A percentile compares a stretch with the other conserved stretches of the same genome.
Evolutionary conservation across 2,329 filamentous ascomycete species (phyloP).

Genomic region (Nemania abortiva): DNA sequence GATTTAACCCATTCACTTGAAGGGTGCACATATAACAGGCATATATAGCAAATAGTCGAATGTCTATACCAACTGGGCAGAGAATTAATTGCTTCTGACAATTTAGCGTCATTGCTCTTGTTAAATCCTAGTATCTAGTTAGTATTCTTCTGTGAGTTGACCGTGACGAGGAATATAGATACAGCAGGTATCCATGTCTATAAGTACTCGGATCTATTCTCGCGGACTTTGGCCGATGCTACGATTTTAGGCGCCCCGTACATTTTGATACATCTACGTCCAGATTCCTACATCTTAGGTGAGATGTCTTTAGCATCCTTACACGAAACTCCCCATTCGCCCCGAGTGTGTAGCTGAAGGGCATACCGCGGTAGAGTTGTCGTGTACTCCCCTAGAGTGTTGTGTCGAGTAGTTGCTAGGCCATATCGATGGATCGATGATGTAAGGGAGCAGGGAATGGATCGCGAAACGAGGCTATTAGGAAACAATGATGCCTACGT

Average conservation of each 20-base stretch:
- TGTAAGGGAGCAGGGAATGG: not conserved
- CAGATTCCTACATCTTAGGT: not conserved
- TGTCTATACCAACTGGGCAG: conserved; percentile 23
- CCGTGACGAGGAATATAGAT: not conserved
- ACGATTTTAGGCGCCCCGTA: not conserved
- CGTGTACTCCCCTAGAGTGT: conserved; percentile 9
- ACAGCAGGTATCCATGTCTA: conserved; percentile 31
- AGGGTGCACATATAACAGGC: not conserved
- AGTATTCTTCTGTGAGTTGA: not conserved
- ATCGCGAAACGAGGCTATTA: not conserved
- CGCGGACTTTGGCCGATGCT: not conserved
- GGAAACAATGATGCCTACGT: not conserved
- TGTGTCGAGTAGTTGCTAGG: conserved; percentile 25
- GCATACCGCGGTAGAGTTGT: not conserved
- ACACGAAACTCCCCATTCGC: conserved; percentile 18
- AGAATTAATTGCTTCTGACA: conserved; percentile 28
- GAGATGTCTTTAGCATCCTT: conserved; percentile 1
- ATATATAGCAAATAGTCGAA: conserved; percentile 14
- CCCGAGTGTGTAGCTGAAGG: conserved; percentile 25
- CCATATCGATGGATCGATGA: not conserved
- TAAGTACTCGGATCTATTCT: conserved; percentile 4
- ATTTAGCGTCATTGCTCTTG: conserved; percentile 22
- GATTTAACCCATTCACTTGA: not conserved
- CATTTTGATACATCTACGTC: not conserved
- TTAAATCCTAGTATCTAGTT: conserved; percentile 15